Conservation (phyloP, 2,329 filamentous ascomycete genomes). For the Aureobasidium sp. region DNA sequence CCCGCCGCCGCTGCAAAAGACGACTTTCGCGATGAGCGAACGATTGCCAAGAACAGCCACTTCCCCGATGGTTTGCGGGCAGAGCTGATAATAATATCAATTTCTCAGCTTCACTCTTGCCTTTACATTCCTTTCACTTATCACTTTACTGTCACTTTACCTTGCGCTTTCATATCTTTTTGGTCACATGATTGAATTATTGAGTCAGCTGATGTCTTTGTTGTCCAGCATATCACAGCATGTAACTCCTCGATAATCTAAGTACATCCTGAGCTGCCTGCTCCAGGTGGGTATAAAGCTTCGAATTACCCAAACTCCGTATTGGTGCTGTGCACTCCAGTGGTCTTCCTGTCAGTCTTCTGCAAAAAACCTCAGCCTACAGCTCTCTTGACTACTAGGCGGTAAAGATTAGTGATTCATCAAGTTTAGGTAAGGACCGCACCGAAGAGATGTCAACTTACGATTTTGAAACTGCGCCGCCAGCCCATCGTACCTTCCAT, state of each 20-base stretch:
- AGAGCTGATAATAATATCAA: no score
- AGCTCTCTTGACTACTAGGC: not conserved
- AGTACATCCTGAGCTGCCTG: not conserved
- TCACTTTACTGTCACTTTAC: not conserved
- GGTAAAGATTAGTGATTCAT: not conserved
- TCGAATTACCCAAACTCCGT: not conserved
- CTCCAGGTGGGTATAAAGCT: not conserved
- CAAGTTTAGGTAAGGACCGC: not conserved
- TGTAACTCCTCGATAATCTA: not conserved
- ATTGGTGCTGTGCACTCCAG: not conserved
- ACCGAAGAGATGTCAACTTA: not conserved
- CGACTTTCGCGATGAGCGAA: not conserved
- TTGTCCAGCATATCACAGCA: not conserved
- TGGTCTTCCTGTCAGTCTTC: not conserved
- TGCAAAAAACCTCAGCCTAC: not conserved
- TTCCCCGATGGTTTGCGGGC: not conserved
- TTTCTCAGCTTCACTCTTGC: not conserved
- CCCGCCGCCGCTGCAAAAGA: conserved; percentile 1
- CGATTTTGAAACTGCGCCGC: not conserved
- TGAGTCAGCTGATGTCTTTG: not conserved
- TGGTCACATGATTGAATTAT: not conserved
- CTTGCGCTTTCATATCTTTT: not conserved
- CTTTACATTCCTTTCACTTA: not conserved
- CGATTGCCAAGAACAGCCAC: not conserved
- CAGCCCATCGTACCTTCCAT: not conserved